Conservation (phyloP, 2,329 filamentous ascomycete genomes). For the Botryotinia narcissicola region DNA sequence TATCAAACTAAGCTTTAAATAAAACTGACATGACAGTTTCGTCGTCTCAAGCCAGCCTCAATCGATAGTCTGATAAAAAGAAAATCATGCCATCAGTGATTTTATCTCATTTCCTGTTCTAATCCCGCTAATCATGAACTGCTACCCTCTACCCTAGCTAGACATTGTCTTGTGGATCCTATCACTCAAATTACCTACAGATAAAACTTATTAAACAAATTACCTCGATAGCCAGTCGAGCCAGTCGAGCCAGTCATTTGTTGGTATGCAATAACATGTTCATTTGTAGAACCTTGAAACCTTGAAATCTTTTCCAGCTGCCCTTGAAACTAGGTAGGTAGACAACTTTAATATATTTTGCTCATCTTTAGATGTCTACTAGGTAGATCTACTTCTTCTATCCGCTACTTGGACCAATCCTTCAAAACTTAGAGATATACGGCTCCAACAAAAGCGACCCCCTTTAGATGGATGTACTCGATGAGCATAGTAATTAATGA, state of each 20-base stretch:
- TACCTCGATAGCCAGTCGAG: not conserved
- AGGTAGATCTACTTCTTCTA: not conserved
- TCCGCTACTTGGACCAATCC: not conserved
- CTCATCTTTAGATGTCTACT: not conserved
- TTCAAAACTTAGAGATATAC: not conserved
- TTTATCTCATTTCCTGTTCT: not conserved
- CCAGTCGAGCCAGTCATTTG: not conserved
- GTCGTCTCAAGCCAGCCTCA: not conserved
- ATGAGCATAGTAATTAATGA: not conserved
- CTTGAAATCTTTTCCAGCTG: not conserved
- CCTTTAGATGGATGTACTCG: not conserved
- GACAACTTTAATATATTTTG: not conserved
- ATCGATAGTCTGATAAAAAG: not conserved
- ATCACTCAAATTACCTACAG: not conserved
- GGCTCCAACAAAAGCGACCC: not conserved
- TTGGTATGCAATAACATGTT: not conserved
- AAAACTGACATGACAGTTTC: not conserved
- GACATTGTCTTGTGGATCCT: not conserved
- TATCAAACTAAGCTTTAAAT: not conserved
- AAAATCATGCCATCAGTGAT: not conserved
- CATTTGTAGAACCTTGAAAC: not conserved
- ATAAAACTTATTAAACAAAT: not conserved
- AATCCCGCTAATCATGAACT: not conserved
- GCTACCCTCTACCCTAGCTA: not conserved
- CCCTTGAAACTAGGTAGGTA: not conserved